Conservation (phyloP, 495 filamentous ascomycete genomes). For the Neurospora sp. region DNA sequence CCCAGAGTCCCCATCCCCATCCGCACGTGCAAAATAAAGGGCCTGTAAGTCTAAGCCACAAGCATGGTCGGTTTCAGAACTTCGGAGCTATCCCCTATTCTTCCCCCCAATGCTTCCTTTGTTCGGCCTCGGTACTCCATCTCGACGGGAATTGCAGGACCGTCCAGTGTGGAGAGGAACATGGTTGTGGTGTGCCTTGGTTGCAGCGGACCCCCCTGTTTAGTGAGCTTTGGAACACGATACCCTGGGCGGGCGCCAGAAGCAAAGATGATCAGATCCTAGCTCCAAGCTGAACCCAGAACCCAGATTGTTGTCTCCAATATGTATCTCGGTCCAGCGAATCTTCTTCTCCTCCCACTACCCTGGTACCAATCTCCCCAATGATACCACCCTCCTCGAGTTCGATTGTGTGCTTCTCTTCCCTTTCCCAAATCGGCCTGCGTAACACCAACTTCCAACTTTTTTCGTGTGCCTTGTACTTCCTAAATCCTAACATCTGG, state of each 20-base stretch:
- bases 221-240: background rate
- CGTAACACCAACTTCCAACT: background rate
- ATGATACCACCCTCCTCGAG: background rate
- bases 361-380: background rate
- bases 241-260: background rate
- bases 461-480: background rate
- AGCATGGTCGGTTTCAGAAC: background rate
- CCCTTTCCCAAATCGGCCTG: background rate
- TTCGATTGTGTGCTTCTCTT: background rate
- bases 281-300: background rate
- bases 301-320: background rate
- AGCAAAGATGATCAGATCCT: background rate
- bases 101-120: background rate
- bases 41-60: background rate
- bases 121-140: background rate
- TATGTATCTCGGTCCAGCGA: background rate
- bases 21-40: background rate
- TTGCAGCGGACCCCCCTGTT: background rate
- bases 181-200: background rate
- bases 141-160: slow-evolving; percentile 3
- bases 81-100: background rate
- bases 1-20: background rate
- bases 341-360: background rate
- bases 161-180: background rate
- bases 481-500: background rate